These are phyloP conservation scores for Cystobasidium onofrii DNA, from an alignment of 768 basidiomycete species.

Conservation along the genomic window DNA sequence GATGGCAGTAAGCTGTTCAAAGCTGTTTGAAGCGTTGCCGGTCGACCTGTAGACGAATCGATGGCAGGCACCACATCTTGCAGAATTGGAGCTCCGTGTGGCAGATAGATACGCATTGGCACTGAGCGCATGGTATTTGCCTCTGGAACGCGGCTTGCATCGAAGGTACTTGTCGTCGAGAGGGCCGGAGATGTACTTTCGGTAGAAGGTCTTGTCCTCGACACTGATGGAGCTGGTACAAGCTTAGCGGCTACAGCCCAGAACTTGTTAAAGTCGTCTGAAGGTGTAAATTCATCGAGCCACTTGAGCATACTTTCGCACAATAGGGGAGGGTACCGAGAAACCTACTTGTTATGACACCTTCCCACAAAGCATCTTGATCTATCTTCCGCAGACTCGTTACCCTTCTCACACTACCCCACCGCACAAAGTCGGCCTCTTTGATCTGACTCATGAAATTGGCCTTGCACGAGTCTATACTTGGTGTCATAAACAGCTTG, in stretches of 20 bases:
- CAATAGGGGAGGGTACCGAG: background rate
- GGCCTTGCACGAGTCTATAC: constrained; percentile 77
- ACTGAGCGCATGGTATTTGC: constrained; percentile 80
- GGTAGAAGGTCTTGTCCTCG: constrained; percentile 6
- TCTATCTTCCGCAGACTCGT: constrained; percentile 81
- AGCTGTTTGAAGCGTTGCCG: constrained; percentile 62
- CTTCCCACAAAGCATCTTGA: constrained; percentile 95
- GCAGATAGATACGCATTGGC: constrained; percentile 75
- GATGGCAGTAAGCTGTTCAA: constrained; percentile 68
- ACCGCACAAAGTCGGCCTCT: constrained; percentile 92
- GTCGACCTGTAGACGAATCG: constrained; percentile 59
- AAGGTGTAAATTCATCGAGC: background rate
- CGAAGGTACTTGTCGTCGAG: constrained; percentile 49
- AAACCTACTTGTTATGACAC: constrained; percentile 79
- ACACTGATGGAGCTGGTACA: constrained; percentile 62
- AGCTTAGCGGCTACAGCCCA: constrained; percentile 91
- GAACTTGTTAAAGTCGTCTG: constrained; percentile 93
- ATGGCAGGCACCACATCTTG: constrained; percentile 81
- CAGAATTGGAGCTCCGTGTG: constrained; percentile 75
- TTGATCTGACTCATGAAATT: constrained; percentile 93
- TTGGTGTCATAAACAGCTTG: constrained; percentile 70
- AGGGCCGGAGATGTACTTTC: constrained; percentile 49
- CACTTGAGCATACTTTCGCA: background rate
- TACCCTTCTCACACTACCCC: constrained; percentile 91
- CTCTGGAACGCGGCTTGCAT: constrained; percentile 58